Evolutionary conservation across 2,329 filamentous ascomycete species (phyloP).

Genomic region (Colletotrichum euphorbiae): DNA sequence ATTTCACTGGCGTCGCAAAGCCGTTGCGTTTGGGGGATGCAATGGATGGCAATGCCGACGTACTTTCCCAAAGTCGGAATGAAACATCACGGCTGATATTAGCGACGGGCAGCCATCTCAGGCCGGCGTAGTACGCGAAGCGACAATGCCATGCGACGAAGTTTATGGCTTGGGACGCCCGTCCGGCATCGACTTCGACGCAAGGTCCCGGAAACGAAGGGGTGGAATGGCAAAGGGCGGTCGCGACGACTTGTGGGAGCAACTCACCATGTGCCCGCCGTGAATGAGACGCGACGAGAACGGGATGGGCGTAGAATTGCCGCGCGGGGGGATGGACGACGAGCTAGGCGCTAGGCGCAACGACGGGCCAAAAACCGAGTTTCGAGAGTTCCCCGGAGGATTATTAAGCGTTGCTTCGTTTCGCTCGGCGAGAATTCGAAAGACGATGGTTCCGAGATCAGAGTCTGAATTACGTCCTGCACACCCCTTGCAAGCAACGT

Average conservation of each 20-base stretch:
- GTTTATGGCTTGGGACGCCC: background rate
- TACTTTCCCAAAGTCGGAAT: background rate
- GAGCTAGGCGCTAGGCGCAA: background rate
- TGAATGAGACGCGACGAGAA: background rate
- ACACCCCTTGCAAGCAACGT: background rate
- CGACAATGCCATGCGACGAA: background rate
- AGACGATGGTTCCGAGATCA: too few relatives aligned
- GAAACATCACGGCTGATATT: background rate
- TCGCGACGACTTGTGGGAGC: background rate
- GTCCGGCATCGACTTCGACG: conserved; percentile 6
- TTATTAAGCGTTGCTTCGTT: background rate
- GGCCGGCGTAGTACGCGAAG: background rate
- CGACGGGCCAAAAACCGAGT: conserved; percentile 9
- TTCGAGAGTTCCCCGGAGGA: too few relatives aligned
- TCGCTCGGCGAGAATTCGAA: background rate
- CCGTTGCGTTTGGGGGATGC: background rate
- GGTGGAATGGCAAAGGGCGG: conserved; percentile 1
- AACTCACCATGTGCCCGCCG: background rate
- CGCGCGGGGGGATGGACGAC: conserved; percentile 19
- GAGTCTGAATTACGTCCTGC: too few relatives aligned
- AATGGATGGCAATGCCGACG: background rate
- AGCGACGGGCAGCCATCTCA: background rate
- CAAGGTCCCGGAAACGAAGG: conserved; percentile 7
- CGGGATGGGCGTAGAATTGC: conserved; percentile 3
- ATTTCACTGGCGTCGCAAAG: background rate